Percentiles rank a stretch among this genome's conserved stretches.
These are phyloP conservation scores for Eucalyptus rudis DNA, from an alignment of 345 rosid species.

Conservation along the genomic window DNA sequence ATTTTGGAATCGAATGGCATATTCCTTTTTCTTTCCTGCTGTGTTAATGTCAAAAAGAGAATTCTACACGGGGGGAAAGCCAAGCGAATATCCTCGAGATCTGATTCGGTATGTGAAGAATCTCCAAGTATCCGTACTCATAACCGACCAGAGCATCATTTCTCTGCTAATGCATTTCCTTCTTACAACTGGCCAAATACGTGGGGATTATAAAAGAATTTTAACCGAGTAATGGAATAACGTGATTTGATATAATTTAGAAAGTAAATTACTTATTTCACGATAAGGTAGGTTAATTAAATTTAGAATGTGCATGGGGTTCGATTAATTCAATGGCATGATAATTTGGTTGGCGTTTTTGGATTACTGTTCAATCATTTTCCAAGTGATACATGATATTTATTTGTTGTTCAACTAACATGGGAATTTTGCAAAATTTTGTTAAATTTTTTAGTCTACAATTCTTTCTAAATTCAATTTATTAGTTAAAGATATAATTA, in stretches of 20 bases:
- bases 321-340: neutral
- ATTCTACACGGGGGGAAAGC: neutral
- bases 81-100: neutral
- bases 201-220: too few relatives aligned
- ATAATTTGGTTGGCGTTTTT: neutral
- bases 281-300: neutral
- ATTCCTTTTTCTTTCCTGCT: neutral
- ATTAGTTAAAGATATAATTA: neutral
- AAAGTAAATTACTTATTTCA: neutral
- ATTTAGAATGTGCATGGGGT: neutral
- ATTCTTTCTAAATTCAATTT: accelerated
- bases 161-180: neutral
- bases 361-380: neutral
- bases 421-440: neutral
- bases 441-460: neutral
- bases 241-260: neutral
- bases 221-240: neutral
- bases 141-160: neutral
- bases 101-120: neutral
- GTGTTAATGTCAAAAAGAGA: neutral
- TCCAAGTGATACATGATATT: too few relatives aligned
- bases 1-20: neutral
- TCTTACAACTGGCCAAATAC: neutral
- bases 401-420: too few relatives aligned
- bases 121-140: neutral